phyloP scores from a whole-genome alignment of 495 filamentous ascomycete genomes.

The Penicillium bialowiezense region DNA sequence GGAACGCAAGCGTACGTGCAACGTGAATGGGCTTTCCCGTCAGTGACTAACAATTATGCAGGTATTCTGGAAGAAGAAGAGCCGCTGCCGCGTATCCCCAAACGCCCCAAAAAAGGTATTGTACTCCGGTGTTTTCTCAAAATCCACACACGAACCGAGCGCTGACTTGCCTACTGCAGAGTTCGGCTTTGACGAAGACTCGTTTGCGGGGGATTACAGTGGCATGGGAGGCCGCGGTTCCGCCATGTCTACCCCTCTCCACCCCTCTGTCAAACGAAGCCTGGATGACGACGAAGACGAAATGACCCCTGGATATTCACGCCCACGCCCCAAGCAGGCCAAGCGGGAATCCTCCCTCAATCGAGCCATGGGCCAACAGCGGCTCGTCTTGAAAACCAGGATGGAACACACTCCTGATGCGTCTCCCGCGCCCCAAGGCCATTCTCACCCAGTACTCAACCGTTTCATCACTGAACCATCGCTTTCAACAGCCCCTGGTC shows the following conservation, averaged over 20 bases:
- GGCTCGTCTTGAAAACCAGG: slow-evolving; percentile 48
- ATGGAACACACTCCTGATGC: slow-evolving; percentile 47
- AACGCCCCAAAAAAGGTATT: slow-evolving; percentile 55
- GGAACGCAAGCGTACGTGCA: slow-evolving; percentile 69
- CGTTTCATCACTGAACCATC: slow-evolving; percentile 44
- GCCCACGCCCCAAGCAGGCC: slow-evolving; percentile 32
- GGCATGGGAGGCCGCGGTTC: slow-evolving; percentile 35
- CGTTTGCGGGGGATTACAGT: slow-evolving; percentile 31
- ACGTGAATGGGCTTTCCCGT: not conserved
- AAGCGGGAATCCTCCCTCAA: slow-evolving; percentile 40
- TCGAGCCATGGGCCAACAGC: slow-evolving; percentile 37
- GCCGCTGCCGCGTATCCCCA: slow-evolving; percentile 52
- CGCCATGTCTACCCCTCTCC: slow-evolving; percentile 42
- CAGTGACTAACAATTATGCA: slow-evolving; percentile 13
- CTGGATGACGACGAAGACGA: slow-evolving; percentile 39
- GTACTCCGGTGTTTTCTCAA: not conserved
- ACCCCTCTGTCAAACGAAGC: slow-evolving; percentile 34
- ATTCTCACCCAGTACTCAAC: slow-evolving; percentile 46
- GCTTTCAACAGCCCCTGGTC: slow-evolving; percentile 32
- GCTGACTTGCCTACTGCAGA: slow-evolving; percentile 12
- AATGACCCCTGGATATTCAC: slow-evolving; percentile 33
- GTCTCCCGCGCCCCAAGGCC: slow-evolving; percentile 49
- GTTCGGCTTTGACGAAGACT: slow-evolving; percentile 39
- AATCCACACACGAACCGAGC: not conserved
- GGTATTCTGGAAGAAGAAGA: slow-evolving; percentile 65